phyloP scores from a whole-genome alignment of 1,139 yeast species.

The Scheffersomyces insectosa region DNA sequence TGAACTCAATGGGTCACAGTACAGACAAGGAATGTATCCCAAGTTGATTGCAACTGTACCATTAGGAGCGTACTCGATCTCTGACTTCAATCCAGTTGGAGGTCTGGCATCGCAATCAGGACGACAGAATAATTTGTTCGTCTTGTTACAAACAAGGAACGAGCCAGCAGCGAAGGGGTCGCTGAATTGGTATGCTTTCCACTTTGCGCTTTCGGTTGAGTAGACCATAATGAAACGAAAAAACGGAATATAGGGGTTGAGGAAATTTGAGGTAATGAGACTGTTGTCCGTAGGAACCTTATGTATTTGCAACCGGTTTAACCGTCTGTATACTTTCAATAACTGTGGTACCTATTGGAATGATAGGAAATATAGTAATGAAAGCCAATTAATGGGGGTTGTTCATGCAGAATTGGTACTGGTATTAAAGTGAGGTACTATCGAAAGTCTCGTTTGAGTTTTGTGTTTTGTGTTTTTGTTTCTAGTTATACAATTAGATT shows the following conservation, averaged over 20 bases:
- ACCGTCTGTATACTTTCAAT: neutral
- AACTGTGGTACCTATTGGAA: too few species aligned
- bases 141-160: constrained; percentile 52
- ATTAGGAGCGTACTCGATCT: constrained; percentile 44
- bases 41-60: constrained; percentile 42
- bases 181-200: constrained; percentile 67
- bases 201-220: constrained; percentile 47
- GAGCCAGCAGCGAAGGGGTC: constrained; percentile 67
- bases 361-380: too few species aligned
- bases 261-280: too few species aligned
- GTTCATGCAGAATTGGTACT: too few species aligned
- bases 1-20: constrained; percentile 47
- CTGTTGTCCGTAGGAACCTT: neutral
- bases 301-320: neutral
- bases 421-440: too few species aligned
- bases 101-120: constrained; percentile 67
- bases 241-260: too few species aligned
- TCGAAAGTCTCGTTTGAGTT: too few species aligned
- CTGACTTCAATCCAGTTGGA: constrained; percentile 41
- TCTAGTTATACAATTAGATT: too few species aligned
- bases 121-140: constrained; percentile 50
- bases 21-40: constrained; percentile 54
- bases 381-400: too few species aligned
- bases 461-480: too few species aligned
- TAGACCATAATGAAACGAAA: constrained; percentile 36